Conservation (phyloP, 495 filamentous ascomycete genomes). For the Annulohypoxylon nitens region DNA sequence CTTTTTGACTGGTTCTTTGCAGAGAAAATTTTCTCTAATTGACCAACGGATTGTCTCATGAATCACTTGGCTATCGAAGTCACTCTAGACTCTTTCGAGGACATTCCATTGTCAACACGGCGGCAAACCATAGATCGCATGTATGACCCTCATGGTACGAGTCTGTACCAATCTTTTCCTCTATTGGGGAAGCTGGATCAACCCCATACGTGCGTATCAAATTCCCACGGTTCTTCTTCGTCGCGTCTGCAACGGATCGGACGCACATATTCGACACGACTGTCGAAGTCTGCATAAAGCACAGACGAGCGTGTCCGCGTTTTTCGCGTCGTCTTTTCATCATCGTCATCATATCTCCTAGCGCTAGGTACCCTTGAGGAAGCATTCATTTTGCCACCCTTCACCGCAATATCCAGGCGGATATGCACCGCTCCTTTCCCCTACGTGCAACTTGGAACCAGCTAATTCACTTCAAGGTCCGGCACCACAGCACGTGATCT, state of each 20-base stretch:
- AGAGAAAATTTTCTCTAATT: conserved; percentile 40
- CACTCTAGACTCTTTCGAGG: conserved; percentile 34
- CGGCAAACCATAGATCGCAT: conserved; percentile 31
- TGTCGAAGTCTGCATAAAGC: conserved; percentile 30
- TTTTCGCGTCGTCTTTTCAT: conserved; percentile 19
- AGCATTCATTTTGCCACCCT: conserved; percentile 40
- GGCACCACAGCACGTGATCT: conserved; percentile 29
- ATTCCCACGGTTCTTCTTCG: conserved; percentile 17
- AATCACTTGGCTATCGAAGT: conserved; percentile 23
- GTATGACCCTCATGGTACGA: conserved; percentile 43
- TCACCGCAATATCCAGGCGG: conserved; percentile 40
- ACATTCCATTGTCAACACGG: conserved; percentile 26
- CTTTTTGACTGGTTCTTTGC: conserved; percentile 16
- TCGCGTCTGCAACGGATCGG: conserved; percentile 35
- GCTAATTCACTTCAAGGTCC: conserved; percentile 11
- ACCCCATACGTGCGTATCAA: conserved; percentile 11
- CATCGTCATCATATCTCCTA: conserved; percentile 12
- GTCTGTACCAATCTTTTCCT: conserved; percentile 13
- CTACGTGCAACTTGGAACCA: conserved; percentile 2
- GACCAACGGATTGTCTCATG: conserved; percentile 42
- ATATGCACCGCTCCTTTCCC: conserved; percentile 12
- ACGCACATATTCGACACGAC: conserved; percentile 10
- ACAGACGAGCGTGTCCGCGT: conserved; percentile 27
- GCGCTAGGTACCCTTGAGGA: neutral
- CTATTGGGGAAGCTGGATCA: conserved; percentile 32